These are phyloP conservation scores for Otatea glauca DNA, from an alignment of 176 grass and related monocot genomes.

Conservation along the genomic window DNA sequence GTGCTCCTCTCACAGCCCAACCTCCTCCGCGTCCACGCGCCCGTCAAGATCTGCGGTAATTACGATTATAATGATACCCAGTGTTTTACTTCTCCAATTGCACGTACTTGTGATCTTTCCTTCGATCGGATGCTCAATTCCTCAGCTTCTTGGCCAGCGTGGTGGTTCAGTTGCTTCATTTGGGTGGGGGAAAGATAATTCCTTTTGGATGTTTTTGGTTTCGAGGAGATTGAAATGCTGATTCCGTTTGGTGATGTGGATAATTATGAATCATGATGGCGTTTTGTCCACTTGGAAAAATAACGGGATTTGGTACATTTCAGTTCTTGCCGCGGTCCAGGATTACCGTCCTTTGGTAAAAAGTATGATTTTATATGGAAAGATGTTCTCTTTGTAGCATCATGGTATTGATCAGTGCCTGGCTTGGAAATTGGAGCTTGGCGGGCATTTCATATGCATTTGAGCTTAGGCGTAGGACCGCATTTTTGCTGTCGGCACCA, in stretches of 20 bases:
- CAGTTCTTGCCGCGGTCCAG: too few relatives aligned
- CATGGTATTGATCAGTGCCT: background rate
- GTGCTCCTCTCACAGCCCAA: slow-evolving; percentile 82
- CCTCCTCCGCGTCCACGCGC: slow-evolving; percentile 72
- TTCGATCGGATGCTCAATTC: background rate
- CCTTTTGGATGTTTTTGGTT: background rate
- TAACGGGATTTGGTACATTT: too few relatives aligned
- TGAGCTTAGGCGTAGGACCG: background rate
- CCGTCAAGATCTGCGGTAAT: slow-evolving; percentile 93
- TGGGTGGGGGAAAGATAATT: background rate
- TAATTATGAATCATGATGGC: background rate
- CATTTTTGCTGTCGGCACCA: background rate
- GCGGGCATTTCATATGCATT: background rate
- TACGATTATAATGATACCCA: background rate
- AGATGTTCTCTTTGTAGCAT: background rate
- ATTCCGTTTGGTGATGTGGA: too few relatives aligned
- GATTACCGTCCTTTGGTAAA: too few relatives aligned
- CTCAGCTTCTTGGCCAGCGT: background rate
- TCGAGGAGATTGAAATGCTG: background rate
- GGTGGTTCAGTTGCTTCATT: background rate
- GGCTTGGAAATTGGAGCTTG: slow-evolving; percentile 1
- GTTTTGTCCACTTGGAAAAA: too few relatives aligned
- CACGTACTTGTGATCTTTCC: background rate
- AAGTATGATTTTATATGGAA: background rate
- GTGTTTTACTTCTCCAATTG: background rate